Conservation (phyloP, 176 grass and related monocot species). For the Melocanna baccifera region DNA sequence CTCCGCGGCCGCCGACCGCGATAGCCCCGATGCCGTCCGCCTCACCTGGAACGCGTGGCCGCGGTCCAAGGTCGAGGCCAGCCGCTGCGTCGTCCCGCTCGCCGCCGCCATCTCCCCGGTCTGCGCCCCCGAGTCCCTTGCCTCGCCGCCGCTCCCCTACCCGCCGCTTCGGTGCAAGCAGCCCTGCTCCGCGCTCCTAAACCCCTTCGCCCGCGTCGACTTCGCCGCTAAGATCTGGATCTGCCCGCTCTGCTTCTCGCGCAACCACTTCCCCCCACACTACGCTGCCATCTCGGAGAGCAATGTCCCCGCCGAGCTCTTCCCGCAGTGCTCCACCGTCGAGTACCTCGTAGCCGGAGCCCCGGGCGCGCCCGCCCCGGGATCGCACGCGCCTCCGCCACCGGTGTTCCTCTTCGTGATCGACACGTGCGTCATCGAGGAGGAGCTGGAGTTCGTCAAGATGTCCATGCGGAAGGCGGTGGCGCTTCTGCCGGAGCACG, state of each 20-base stretch:
- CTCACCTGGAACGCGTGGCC: slow-evolving; percentile 88
- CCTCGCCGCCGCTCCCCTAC: slow-evolving; percentile 65
- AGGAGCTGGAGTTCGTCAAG: slow-evolving; percentile 83
- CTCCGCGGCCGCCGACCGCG: slow-evolving; percentile 39
- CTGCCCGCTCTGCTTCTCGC: slow-evolving; percentile 92
- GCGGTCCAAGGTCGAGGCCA: slow-evolving; percentile 94
- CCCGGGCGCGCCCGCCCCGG: slow-evolving; percentile 29
- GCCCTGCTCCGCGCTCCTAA: slow-evolving; percentile 74
- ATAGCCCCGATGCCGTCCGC: slow-evolving; percentile 82
- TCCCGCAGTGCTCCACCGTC: slow-evolving; percentile 76
- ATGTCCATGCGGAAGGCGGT: slow-evolving; percentile 80
- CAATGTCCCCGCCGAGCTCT: slow-evolving; percentile 89
- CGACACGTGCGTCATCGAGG: slow-evolving; percentile 94
- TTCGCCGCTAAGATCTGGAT: slow-evolving; percentile 99
- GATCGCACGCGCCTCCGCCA: slow-evolving; percentile 41
- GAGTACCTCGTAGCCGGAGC: slow-evolving; percentile 63
- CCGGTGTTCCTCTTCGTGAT: slow-evolving; percentile 94
- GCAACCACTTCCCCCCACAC: slow-evolving; percentile 92
- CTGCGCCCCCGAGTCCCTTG: slow-evolving; percentile 48
- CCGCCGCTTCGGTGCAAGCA: slow-evolving; percentile 88
- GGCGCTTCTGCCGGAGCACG: slow-evolving; percentile 76
- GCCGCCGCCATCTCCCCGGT: slow-evolving; percentile 62
- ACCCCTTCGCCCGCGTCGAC: slow-evolving; percentile 92
- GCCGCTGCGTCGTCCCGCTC: slow-evolving; percentile 88
- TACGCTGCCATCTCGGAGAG: slow-evolving; percentile 78